Percentiles rank a stretch among this genome's conserved stretches.
phyloP scores from a whole-genome alignment of 2,329 filamentous ascomycete species.

The Claviceps pazoutovae region DNA sequence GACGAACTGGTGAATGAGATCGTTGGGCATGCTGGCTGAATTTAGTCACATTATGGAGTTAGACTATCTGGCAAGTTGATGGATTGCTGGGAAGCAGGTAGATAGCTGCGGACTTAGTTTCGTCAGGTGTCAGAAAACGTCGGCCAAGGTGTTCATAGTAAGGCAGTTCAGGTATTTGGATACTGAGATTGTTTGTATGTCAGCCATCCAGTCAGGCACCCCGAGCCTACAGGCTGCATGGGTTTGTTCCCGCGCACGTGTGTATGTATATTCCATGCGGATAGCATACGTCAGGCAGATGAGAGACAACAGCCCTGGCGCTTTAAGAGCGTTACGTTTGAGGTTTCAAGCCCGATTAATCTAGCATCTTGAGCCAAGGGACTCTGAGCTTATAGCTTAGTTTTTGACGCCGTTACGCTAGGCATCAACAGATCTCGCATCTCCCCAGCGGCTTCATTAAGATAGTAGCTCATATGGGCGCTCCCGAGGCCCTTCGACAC shows the following conservation, averaged over 20 bases:
- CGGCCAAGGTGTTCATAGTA: not conserved
- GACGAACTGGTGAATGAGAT: slow-evolving; percentile 81
- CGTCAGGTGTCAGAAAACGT: not conserved
- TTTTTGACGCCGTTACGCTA: slow-evolving; percentile 65
- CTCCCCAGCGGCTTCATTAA: slow-evolving; percentile 86
- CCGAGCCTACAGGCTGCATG: not conserved
- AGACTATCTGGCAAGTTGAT: not conserved
- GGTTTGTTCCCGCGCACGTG: not conserved
- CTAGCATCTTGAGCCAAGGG: not conserved
- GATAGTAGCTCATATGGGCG: slow-evolving; percentile 87
- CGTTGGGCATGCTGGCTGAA: slow-evolving; percentile 77
- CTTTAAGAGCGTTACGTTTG: not conserved
- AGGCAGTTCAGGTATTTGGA: not conserved
- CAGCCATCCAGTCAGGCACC: not conserved
- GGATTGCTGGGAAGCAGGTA: not conserved
- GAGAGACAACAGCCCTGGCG: not conserved
- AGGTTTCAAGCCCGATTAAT: not conserved
- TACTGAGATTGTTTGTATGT: not conserved
- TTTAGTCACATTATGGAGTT: not conserved
- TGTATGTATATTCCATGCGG: not conserved
- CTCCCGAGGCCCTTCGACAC: slow-evolving; percentile 86
- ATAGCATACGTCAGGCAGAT: not conserved
- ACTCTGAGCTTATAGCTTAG: slow-evolving; percentile 46
- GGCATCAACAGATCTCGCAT: slow-evolving; percentile 76
- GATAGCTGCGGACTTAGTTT: not conserved